phyloP scores from a whole-genome alignment of 2,329 filamentous ascomycete species.

The Thielaviopsis populi region DNA sequence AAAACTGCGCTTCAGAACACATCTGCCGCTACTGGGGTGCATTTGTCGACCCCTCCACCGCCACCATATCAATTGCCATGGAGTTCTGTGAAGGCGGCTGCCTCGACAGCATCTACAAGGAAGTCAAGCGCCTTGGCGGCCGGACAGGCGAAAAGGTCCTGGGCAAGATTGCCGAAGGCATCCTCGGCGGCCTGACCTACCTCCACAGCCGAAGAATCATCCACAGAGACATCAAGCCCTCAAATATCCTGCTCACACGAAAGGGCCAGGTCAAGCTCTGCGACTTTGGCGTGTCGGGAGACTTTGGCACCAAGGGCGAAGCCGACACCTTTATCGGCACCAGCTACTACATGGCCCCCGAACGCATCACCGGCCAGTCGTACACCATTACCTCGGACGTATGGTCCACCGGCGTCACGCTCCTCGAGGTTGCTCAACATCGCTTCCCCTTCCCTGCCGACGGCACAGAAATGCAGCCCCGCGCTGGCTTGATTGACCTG shows the following conservation, averaged over 20 bases:
- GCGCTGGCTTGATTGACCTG: constrained; percentile 83
- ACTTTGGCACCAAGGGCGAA: constrained; percentile 96
- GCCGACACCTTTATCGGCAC: constrained; percentile 98
- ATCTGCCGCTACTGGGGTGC: constrained; percentile 97
- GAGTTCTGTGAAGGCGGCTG: constrained; percentile 97
- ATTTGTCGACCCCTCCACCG: constrained; percentile 88
- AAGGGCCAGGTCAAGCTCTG: constrained; percentile 92
- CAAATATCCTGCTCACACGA: constrained; percentile 86
- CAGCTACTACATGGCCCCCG: constrained; percentile 98
- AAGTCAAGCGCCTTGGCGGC: constrained; percentile 89
- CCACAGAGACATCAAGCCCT: constrained; percentile 96
- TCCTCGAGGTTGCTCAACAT: constrained; percentile 98
- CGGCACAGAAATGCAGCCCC: constrained; percentile 86
- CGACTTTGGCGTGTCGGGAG: constrained; percentile 94
- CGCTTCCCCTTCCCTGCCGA: constrained; percentile 96
- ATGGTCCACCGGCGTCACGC: constrained; percentile 90
- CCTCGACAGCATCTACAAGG: constrained; percentile 90
- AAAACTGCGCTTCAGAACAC: constrained; percentile 86
- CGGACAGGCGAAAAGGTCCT: constrained; percentile 94
- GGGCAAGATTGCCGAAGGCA: constrained; percentile 90
- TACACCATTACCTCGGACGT: constrained; percentile 99
- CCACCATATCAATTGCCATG: constrained; percentile 97
- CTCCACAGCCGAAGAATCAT: constrained; percentile 94
- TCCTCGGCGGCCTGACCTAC: constrained; percentile 85
- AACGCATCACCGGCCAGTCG: constrained; percentile 90